Evolutionary conservation across 1,284 basidiomycete species (phyloP).

Genomic region (Neolentinus lepideus): DNA sequence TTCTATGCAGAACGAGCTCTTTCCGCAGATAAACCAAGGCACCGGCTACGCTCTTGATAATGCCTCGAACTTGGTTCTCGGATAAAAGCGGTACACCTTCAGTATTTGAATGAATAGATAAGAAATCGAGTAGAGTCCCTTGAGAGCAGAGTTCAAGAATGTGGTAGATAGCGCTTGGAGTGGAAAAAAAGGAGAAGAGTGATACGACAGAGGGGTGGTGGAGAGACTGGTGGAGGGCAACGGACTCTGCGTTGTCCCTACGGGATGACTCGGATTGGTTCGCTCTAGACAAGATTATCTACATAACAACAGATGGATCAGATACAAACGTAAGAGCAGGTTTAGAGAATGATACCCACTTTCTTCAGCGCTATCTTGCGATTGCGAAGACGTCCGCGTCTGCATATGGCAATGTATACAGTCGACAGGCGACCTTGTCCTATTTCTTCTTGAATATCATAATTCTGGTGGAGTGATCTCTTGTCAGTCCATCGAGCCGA

Average conservation of each 20-base stretch:
- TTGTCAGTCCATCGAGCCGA: background rate
- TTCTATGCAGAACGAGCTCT: slow-evolving; percentile 23
- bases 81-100: slow-evolving; percentile 13
- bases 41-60: slow-evolving; percentile 32
- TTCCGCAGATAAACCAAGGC: slow-evolving; percentile 37
- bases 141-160: slow-evolving; percentile 37
- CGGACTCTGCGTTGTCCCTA: slow-evolving; percentile 6
- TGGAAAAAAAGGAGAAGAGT: slow-evolving; percentile 35
- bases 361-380: slow-evolving; percentile 34
- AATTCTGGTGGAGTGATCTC: slow-evolving; percentile 24
- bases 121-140: slow-evolving; percentile 27
- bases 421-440: slow-evolving; percentile 19
- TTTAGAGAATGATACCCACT: slow-evolving; percentile 15
- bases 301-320: slow-evolving; percentile 6
- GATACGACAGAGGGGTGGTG: slow-evolving; percentile 44
- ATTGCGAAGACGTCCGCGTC: slow-evolving; percentile 30
- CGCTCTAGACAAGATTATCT: slow-evolving; percentile 2
- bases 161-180: slow-evolving; percentile 25
- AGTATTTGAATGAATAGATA: background rate
- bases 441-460: slow-evolving; percentile 29
- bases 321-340: slow-evolving; percentile 4
- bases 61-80: slow-evolving; percentile 29
- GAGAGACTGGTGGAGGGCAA: slow-evolving; percentile 31
- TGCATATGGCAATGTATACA: slow-evolving; percentile 33
- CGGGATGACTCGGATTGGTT: slow-evolving; percentile 5